Percentiles rank a stretch among this genome's conserved stretches.
phyloP scores from a whole-genome alignment of 1,284 basidiomycete species.

The Austropuccinia psidii region DNA sequence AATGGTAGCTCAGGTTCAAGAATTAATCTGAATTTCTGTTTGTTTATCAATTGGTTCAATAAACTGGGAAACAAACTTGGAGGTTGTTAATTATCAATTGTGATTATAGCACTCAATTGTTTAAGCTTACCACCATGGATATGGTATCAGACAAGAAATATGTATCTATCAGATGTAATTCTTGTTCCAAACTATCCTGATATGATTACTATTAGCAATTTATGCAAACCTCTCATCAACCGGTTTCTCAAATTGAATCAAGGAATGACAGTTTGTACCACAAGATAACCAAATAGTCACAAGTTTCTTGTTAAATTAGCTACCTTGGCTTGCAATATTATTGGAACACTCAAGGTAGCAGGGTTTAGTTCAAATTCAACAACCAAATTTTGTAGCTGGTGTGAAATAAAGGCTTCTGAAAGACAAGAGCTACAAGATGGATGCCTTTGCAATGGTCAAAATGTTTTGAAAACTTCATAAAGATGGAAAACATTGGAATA shows the following conservation, averaged over 20 bases:
- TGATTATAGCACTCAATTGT: constrained; percentile 1
- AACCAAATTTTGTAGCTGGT: background rate
- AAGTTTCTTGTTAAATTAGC: background rate
- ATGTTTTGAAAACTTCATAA: no score
- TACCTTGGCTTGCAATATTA: background rate
- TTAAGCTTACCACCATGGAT: constrained; percentile 1
- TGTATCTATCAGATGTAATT: constrained; percentile 19
- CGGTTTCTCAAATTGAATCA: constrained; percentile 2
- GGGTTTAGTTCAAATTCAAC: background rate
- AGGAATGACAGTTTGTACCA: background rate
- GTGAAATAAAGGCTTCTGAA: no score
- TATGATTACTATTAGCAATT: background rate
- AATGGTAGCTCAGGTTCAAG: no score
- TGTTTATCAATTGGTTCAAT: background rate
- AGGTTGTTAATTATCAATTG: constrained; percentile 1
- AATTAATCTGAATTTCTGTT: background rate
- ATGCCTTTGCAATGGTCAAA: no score
- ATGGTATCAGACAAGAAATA: constrained; percentile 4
- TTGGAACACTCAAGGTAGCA: background rate
- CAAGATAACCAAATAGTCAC: background rate
- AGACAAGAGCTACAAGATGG: no score
- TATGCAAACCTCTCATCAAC: background rate
- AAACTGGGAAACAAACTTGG: background rate
- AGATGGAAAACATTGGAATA: no score
- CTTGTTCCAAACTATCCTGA: constrained; percentile 21